Conservation (phyloP, 1,139 yeast species). For the Taphrina pruni region DNA sequence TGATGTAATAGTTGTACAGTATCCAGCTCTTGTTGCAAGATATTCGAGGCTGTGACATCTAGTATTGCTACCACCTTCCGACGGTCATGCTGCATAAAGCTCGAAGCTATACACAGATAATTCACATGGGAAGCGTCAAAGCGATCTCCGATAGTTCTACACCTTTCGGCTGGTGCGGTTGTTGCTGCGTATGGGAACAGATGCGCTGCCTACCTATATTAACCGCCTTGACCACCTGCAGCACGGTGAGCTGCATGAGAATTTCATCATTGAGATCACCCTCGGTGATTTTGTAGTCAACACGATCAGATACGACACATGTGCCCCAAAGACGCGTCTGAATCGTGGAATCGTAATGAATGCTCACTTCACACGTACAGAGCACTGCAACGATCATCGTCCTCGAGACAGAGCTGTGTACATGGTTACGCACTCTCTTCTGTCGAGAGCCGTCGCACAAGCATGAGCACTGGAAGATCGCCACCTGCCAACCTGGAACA, state of each 20-base stretch:
- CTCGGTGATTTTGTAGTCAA: background rate
- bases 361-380: too few species aligned
- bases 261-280: too few species aligned
- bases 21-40: constrained; percentile 23
- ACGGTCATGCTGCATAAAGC: background rate
- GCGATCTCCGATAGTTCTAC: too few species aligned
- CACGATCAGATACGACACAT: constrained; percentile 18
- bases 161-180: too few species aligned
- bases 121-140: too few species aligned
- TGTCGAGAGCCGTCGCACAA: background rate
- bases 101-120: too few species aligned
- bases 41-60: background rate
- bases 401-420: background rate
- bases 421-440: background rate
- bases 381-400: too few species aligned
- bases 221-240: too few species aligned
- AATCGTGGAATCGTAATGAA: too few species aligned
- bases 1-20: constrained; percentile 23
- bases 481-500: constrained; percentile 8
- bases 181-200: too few species aligned
- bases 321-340: constrained; percentile 7
- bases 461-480: constrained; percentile 25
- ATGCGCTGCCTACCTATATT: too few species aligned
- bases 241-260: too few species aligned
- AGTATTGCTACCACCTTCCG: background rate